Conservation (phyloP, 2,329 filamentous ascomycete genomes). For the Colletotrichum cordylinicola region DNA sequence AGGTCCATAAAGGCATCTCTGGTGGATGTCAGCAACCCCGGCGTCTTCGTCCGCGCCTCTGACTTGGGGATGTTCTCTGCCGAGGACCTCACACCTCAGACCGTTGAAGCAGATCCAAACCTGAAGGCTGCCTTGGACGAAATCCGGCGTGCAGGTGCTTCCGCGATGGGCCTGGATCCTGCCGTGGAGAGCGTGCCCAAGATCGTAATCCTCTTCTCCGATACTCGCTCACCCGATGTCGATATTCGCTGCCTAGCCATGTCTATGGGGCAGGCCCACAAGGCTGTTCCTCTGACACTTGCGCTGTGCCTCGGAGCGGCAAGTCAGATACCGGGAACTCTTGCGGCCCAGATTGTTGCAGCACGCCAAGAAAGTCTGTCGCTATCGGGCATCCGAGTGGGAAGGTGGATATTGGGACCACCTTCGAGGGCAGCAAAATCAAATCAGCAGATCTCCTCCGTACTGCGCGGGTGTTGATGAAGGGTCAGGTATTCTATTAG, state of each 20-base stretch:
- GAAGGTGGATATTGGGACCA: slow-evolving; percentile 50
- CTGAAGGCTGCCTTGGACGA: slow-evolving; percentile 38
- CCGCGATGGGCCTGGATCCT: slow-evolving; percentile 44
- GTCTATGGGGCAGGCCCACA: slow-evolving; percentile 51
- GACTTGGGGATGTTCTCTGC: slow-evolving; percentile 31
- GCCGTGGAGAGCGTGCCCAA: slow-evolving; percentile 46
- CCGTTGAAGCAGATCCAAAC: slow-evolving; percentile 34
- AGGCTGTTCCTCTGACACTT: slow-evolving; percentile 46
- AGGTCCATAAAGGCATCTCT: slow-evolving; percentile 37
- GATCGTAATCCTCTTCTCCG: slow-evolving; percentile 47
- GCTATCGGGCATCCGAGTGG: slow-evolving; percentile 54
- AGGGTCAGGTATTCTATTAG: slow-evolving; percentile 51
- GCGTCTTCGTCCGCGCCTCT: slow-evolving; percentile 41
- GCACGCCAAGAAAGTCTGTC: slow-evolving; percentile 31
- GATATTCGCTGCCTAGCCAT: slow-evolving; percentile 53
- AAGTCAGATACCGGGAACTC: slow-evolving; percentile 43
- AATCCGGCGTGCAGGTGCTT: slow-evolving; percentile 41
- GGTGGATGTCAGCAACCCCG: slow-evolving; percentile 47
- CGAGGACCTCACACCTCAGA: slow-evolving; percentile 26
- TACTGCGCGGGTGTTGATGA: slow-evolving; percentile 56
- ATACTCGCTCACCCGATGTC: slow-evolving; percentile 27
- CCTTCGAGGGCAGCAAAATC: slow-evolving; percentile 43
- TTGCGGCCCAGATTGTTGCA: slow-evolving; percentile 39
- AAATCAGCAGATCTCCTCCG: slow-evolving; percentile 50
- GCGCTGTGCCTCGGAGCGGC: slow-evolving; percentile 46